These are phyloP conservation scores for Raffaelea arxii DNA, from an alignment of 2,329 filamentous ascomycete genomes.

Conservation along the genomic window DNA sequence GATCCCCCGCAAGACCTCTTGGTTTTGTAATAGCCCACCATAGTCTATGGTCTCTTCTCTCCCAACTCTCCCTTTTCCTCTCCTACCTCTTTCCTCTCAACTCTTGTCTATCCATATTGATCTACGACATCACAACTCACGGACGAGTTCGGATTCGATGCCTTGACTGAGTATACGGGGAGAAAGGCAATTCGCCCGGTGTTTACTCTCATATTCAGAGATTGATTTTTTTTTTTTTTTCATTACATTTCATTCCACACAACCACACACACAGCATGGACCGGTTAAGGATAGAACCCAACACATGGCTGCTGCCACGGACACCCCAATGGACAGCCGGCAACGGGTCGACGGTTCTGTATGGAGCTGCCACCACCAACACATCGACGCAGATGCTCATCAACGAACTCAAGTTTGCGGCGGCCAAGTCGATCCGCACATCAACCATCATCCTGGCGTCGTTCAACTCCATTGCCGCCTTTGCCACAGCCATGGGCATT, in stretches of 20 bases:
- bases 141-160: conserved; percentile 30
- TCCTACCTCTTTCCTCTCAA: conserved; percentile 9
- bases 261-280: conserved; percentile 8
- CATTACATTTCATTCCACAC: neutral
- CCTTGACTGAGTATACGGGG: conserved; percentile 27
- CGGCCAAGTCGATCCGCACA: conserved; percentile 48
- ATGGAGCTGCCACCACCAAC: conserved; percentile 24
- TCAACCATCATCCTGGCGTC: conserved; percentile 51
- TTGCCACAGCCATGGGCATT: conserved; percentile 46
- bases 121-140: conserved; percentile 18
- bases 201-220: too few species aligned
- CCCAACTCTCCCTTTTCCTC: conserved; percentile 14
- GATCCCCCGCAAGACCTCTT: conserved; percentile 3
- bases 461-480: conserved; percentile 51
- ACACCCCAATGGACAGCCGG: conserved; percentile 13
- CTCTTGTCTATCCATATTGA: conserved; percentile 15
- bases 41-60: conserved; percentile 1
- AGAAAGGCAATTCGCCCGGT: too few species aligned
- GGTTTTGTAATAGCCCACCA: neutral
- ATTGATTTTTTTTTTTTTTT: neutral
- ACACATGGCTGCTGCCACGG: conserved; percentile 20
- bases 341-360: conserved; percentile 11
- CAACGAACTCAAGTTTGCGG: conserved; percentile 41
- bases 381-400: conserved; percentile 32
- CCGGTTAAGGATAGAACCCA: conserved; percentile 13